These are phyloP conservation scores for Blastocystis sp. DNA, from an alignment of 352 stramenopile genomes.

Conservation along the genomic window DNA sequence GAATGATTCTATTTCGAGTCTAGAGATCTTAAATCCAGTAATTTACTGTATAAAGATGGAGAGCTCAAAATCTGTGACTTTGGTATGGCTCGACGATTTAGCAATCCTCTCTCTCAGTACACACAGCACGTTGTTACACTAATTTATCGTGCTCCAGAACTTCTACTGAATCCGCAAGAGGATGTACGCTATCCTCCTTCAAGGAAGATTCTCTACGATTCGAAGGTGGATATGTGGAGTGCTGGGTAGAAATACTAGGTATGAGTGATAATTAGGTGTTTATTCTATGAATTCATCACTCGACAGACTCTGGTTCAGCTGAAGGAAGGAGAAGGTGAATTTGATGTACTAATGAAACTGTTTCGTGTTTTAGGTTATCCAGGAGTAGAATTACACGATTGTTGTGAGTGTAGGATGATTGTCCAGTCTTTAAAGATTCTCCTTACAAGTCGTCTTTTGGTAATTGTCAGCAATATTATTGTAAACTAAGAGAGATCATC, in stretches of 20 bases:
- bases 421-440: conserved; percentile 21
- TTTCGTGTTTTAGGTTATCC: conserved; percentile 48
- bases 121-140: conserved; percentile 87
- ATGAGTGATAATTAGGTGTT: background rate
- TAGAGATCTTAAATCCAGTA: conserved; percentile 78
- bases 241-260: conserved; percentile 66
- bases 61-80: conserved; percentile 78
- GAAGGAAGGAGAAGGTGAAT: conserved; percentile 53
- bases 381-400: background rate
- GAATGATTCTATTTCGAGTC: background rate
- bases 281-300: conserved; percentile 62
- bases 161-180: conserved; percentile 71
- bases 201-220: conserved; percentile 71
- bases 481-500: conserved; percentile 29
- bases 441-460: background rate
- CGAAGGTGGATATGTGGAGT: conserved; percentile 80
- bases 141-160: conserved; percentile 86
- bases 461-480: conserved; percentile 39
- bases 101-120: conserved; percentile 73
- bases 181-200: conserved; percentile 69
- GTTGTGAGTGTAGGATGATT: conserved; percentile 24
- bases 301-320: conserved; percentile 6
- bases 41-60: conserved; percentile 75
- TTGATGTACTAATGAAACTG: conserved; percentile 44
- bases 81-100: conserved; percentile 66